These are phyloP conservation scores for Acrocalymma vagum DNA, from an alignment of 2,329 filamentous ascomycete species.

Conservation along the genomic window DNA sequence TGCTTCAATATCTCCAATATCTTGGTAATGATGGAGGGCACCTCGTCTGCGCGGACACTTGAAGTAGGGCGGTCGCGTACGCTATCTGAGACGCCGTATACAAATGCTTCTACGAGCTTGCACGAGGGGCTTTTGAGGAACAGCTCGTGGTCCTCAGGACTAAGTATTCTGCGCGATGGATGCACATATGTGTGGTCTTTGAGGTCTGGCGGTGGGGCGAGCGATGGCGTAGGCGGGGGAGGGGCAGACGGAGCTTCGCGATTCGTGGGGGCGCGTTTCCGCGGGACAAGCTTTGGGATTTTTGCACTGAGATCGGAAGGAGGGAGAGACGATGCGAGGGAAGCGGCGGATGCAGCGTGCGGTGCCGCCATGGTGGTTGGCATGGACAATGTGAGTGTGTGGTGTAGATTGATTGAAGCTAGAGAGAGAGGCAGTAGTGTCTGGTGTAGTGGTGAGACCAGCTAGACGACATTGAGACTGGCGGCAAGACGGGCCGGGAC, in stretches of 20 bases:
- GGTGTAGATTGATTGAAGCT: not conserved
- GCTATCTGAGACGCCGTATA: slow-evolving; percentile 86
- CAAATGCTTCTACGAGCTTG: slow-evolving; percentile 79
- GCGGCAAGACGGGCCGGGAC: too few relatives aligned
- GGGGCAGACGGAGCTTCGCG: slow-evolving; percentile 54
- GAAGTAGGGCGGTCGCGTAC: slow-evolving; percentile 76
- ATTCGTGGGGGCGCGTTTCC: slow-evolving; percentile 32
- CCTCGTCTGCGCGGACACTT: slow-evolving; percentile 63
- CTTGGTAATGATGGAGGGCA: slow-evolving; percentile 68
- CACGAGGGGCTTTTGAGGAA: slow-evolving; percentile 83
- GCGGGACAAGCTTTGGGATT: slow-evolving; percentile 47
- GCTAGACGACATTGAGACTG: too few relatives aligned
- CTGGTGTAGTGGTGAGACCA: too few relatives aligned
- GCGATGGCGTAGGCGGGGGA: slow-evolving; percentile 76
- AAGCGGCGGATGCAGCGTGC: not conserved
- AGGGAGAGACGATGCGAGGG: slow-evolving; percentile 11
- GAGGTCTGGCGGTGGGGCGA: slow-evolving; percentile 73
- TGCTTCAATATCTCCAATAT: slow-evolving; percentile 76
- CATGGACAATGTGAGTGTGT: not conserved
- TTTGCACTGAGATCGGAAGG: slow-evolving; percentile 34
- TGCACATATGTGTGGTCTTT: slow-evolving; percentile 68
- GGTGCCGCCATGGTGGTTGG: slow-evolving; percentile 9
- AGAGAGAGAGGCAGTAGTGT: too few relatives aligned
- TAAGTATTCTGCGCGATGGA: slow-evolving; percentile 83
- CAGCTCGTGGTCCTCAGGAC: slow-evolving; percentile 77